These are phyloP conservation scores for Nothophoma quercina DNA, from an alignment of 2,329 filamentous ascomycete species.

Conservation along the genomic window DNA sequence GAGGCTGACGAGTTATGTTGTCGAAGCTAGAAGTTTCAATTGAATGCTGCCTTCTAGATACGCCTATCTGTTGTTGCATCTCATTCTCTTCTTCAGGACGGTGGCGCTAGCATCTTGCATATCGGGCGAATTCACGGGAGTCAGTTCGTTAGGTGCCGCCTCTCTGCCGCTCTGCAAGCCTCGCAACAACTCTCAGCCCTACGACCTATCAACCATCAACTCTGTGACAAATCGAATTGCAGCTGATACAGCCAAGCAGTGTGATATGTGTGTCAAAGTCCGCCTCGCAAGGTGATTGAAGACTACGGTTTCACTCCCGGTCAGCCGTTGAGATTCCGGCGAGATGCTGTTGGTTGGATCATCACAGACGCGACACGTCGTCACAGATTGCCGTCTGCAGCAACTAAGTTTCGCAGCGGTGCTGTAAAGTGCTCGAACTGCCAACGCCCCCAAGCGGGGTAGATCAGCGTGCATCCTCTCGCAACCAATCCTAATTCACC, in stretches of 20 bases:
- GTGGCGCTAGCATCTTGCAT: not conserved
- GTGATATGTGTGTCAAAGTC: not conserved
- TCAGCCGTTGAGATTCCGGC: not conserved
- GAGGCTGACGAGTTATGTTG: too few relatives aligned
- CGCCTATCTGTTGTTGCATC: not conserved
- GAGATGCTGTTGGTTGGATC: not conserved
- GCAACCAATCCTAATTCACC: not conserved
- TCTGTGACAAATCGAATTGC: not conserved
- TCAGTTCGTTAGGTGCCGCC: slow-evolving; percentile 2
- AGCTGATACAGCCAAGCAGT: slow-evolving; percentile 3
- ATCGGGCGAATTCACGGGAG: slow-evolving; percentile 17
- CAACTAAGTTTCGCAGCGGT: slow-evolving; percentile 3
- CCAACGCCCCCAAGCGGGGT: slow-evolving; percentile 16
- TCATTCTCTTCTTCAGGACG: not conserved
- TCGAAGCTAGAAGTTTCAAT: too few relatives aligned
- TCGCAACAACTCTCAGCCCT: slow-evolving; percentile 3
- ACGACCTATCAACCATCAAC: not conserved
- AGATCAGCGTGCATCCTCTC: slow-evolving; percentile 1
- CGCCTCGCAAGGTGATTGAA: not conserved
- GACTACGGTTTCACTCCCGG: not conserved
- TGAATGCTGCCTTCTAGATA: not conserved
- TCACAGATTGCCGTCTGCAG: slow-evolving; percentile 11
- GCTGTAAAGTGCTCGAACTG: not conserved
- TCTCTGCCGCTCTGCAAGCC: slow-evolving; percentile 8
- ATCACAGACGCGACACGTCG: not conserved